These are phyloP conservation scores for Candida quercuum DNA, from an alignment of 805 yeast genomes.

Conservation along the genomic window DNA sequence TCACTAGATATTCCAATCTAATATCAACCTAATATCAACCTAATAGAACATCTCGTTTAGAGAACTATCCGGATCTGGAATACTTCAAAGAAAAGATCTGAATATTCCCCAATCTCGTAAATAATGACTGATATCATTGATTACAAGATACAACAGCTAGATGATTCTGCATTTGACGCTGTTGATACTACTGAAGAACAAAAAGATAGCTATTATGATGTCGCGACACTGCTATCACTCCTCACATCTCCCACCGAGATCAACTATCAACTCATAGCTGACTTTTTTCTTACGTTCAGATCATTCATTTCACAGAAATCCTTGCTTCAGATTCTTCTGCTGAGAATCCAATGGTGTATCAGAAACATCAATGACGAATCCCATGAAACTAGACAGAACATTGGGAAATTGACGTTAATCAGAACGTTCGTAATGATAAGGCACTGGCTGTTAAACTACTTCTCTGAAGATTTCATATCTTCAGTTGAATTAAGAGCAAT, in stretches of 20 bases:
- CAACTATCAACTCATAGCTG: slow-evolving; percentile 74
- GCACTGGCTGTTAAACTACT: slow-evolving; percentile 88
- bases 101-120: no score
- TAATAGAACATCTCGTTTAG: no score
- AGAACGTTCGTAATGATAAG: slow-evolving; percentile 83
- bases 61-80: no score
- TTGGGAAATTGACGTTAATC: slow-evolving; percentile 64
- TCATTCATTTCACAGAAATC: slow-evolving; percentile 55
- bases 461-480: slow-evolving; percentile 73
- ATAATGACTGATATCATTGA: slow-evolving; percentile 16
- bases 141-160: slow-evolving; percentile 9
- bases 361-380: slow-evolving; percentile 25
- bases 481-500: slow-evolving; percentile 40
- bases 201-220: slow-evolving; percentile 9
- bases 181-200: slow-evolving; percentile 1
- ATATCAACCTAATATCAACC: no score
- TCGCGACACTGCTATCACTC: slow-evolving; percentile 13
- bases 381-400: slow-evolving; percentile 28
- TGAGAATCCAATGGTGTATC: slow-evolving; percentile 71
- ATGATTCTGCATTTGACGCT: slow-evolving; percentile 9
- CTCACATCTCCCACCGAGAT: slow-evolving; percentile 29
- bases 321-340: slow-evolving; percentile 54
- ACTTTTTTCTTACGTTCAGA: slow-evolving; percentile 82
- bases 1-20: no score
- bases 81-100: no score